Evolutionary conservation across 257 asterid species (phyloP).

Genomic region (Fraxinus quadrangulata): DNA sequence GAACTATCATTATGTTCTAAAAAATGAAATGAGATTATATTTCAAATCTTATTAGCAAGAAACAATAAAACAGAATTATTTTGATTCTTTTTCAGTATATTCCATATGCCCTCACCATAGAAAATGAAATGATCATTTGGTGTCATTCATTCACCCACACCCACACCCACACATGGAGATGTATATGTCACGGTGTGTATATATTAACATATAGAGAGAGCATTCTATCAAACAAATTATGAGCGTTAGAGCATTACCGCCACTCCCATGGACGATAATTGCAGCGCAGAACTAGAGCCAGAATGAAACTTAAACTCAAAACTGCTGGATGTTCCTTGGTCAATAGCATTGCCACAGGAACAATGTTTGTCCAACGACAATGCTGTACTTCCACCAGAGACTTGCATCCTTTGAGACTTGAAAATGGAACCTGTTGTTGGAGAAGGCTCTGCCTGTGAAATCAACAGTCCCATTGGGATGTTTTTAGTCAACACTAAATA

Average conservation of each 20-base stretch:
- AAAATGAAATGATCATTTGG: not conserved
- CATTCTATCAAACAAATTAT: not conserved
- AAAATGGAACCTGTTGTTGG: constrained; percentile 96
- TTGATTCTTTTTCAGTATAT: constrained; percentile 1
- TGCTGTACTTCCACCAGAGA: constrained; percentile 52
- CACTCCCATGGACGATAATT: constrained; percentile 46
- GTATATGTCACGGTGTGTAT: not conserved
- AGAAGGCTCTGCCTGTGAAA: constrained; percentile 92
- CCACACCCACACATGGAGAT: not conserved
- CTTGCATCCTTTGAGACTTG: constrained; percentile 68
- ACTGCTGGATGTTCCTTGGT: constrained; percentile 45
- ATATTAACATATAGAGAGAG: not conserved
- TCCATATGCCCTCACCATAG: not conserved
- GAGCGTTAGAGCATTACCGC: constrained; percentile 46
- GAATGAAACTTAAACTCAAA: constrained; percentile 86
- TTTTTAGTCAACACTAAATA: not conserved
- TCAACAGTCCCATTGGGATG: not conserved
- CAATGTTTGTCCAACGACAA: constrained; percentile 40
- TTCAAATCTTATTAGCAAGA: not conserved
- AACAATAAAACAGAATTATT: constrained; percentile 17
- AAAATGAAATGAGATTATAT: no score
- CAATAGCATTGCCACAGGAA: constrained; percentile 37
- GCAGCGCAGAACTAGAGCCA: constrained; percentile 56
- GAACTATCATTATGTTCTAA: not conserved
- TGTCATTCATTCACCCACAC: not conserved